These are phyloP conservation scores for Torrubiella hemipterigena DNA, from an alignment of 2,329 filamentous ascomycete genomes.

Conservation along the genomic window DNA sequence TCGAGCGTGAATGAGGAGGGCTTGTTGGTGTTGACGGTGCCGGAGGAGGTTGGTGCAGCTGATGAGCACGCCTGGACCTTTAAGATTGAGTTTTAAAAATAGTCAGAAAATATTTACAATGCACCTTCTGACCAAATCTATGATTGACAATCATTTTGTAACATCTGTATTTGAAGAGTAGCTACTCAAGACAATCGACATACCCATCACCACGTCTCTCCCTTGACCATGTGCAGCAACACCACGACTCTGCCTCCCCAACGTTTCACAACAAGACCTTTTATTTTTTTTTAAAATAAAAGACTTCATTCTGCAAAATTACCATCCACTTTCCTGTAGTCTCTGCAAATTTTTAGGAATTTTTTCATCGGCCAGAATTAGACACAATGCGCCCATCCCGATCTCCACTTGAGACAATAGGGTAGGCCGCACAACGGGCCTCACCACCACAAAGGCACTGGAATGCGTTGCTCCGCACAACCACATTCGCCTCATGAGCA, in stretches of 20 bases:
- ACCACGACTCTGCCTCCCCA: background rate
- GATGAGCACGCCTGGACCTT: slow-evolving; percentile 25
- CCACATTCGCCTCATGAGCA: no score
- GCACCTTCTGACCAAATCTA: background rate
- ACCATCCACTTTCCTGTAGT: no score
- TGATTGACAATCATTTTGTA: background rate
- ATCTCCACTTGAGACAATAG: no score
- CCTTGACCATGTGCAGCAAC: no score
- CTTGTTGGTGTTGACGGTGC: slow-evolving; percentile 17
- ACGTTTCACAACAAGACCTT: background rate
- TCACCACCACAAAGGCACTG: no score
- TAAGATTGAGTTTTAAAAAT: slow-evolving; percentile 10
- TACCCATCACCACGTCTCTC: no score
- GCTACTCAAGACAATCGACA: no score
- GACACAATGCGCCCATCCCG: no score
- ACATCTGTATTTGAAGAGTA: background rate
- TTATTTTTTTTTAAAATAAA: background rate
- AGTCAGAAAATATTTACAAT: background rate
- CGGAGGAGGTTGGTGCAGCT: slow-evolving; percentile 16
- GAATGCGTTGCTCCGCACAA: no score
- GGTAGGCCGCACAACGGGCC: no score
- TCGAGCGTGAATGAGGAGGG: slow-evolving; percentile 11
- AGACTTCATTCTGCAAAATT: background rate
- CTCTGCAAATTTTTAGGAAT: no score
- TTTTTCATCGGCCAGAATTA: no score